Evolutionary conservation across 1,284 basidiomycete genomes (phyloP).

Genomic region (Apiotrichum gracile): DNA sequence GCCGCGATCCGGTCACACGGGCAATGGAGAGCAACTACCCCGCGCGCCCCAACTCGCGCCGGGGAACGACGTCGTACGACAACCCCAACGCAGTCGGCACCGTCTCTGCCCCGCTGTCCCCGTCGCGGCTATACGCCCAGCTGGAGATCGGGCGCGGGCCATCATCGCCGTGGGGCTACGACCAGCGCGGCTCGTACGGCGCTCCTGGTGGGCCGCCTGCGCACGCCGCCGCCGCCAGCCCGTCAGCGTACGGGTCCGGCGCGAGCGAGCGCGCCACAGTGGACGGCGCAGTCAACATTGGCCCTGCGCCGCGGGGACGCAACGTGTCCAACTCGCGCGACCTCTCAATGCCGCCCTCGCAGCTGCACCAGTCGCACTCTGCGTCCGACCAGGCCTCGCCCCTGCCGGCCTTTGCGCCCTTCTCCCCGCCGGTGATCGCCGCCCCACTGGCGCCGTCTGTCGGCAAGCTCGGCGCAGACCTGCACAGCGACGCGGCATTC

Average conservation of each 20-base stretch:
- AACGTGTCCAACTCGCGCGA: conserved; percentile 8
- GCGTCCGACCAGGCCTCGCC: conserved; percentile 13
- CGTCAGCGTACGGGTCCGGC: conserved; percentile 1
- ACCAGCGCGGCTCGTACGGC: conserved; percentile 10
- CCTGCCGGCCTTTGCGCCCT: conserved; percentile 40
- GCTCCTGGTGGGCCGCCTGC: conserved; percentile 6
- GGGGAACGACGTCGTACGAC: conserved; percentile 24
- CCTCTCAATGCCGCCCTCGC: conserved; percentile 7
- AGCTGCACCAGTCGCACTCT: conserved; percentile 8
- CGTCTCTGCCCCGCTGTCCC: conserved; percentile 43
- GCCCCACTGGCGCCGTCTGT: neutral
- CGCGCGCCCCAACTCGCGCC: conserved; percentile 1
- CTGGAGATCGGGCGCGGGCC: conserved; percentile 33
- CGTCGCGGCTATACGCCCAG: conserved; percentile 42
- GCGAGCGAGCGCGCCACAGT: neutral
- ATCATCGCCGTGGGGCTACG: conserved; percentile 7
- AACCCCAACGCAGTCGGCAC: conserved; percentile 36
- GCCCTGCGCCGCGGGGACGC: neutral
- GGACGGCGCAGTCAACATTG: neutral
- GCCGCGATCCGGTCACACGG: conserved; percentile 5
- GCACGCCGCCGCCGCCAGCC: neutral
- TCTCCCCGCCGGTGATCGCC: conserved; percentile 26
- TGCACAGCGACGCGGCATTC: conserved; percentile 14
- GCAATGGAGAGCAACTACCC: conserved; percentile 8
- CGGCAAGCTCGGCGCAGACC: neutral